Base-by-base conservation (phyloP, 2,329 filamentous ascomycete species). In the Aspergillus terreus region DNA sequence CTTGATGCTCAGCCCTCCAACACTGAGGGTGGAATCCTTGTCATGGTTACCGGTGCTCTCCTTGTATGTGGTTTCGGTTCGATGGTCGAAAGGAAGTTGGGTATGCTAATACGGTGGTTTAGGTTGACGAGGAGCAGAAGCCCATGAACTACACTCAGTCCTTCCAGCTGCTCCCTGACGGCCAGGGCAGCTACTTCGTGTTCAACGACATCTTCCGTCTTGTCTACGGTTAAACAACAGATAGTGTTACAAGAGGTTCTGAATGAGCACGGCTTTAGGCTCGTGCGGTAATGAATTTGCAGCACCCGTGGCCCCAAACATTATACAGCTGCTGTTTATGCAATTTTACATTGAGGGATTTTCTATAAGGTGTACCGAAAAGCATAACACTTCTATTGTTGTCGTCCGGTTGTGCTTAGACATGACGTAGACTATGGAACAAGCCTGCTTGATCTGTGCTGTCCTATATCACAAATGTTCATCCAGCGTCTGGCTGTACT, bases 191-290 rank as follows among this genome's bases (percentile, higher is more conserved):
- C 75, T 96, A 87, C 79, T 96, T 83, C 72, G 88, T 97, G 70
- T 86, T 86, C 78, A 96, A 97, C 80, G 92, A 97, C 73, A 77
- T 97, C 71, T 97, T 97, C 85, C 89, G 89, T 76, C 83, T 97
- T 56, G 82, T 96, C 62, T 92, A 88, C 74, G 43, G 43, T 41
- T 44, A 38, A 6, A 38, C 15, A 38, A 17, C 14, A 38, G 15
- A 17, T 38, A n/a, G 11, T 38, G 35, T 17, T n/a, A 38, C 17
- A 17, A 2, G 15, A 38, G 14, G 35, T 38, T 38, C 35, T 38
- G 35, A 46, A 23, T 32, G 19, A 25, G 30, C 30, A 44, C 17
- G 23, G 27, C 35, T 42, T 46, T 27, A 41, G 33, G 35, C 52
- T 49, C 59, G 50, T 57, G 58, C 52, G 44, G 52, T 59, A 48